Evolutionary conservation across 768 basidiomycete species (phyloP).

Genomic region (Suillus clintonianus): DNA sequence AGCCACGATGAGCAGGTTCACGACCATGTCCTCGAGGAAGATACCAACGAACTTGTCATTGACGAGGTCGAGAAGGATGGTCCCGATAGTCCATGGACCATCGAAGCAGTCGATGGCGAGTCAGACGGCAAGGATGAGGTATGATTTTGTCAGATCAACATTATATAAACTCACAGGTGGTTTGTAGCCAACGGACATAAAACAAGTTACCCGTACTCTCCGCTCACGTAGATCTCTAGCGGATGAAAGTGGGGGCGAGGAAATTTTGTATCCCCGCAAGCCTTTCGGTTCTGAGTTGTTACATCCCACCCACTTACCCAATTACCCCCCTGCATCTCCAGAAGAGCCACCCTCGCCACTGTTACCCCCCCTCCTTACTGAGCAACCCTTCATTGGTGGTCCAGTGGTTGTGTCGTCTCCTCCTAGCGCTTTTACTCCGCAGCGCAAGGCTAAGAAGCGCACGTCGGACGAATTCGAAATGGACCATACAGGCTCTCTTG

Average conservation of each 20-base stretch:
- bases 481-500: conserved; percentile 65
- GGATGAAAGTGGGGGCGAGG: conserved; percentile 88
- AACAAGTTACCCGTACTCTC: conserved; percentile 48
- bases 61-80: conserved; percentile 48
- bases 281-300: conserved; percentile 31
- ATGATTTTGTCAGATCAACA: conserved; percentile 19
- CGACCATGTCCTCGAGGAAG: conserved; percentile 27
- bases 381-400: conserved; percentile 29
- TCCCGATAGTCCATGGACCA: conserved; percentile 86
- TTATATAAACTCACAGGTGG: background rate
- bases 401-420: conserved; percentile 45
- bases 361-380: conserved; percentile 34
- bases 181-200: conserved; percentile 44
- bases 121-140: conserved; percentile 72
- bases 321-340: conserved; percentile 26
- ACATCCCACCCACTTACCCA: conserved; percentile 35
- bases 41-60: conserved; percentile 27
- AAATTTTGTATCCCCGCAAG: conserved; percentile 84
- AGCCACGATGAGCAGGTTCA: conserved; percentile 43
- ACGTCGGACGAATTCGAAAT: conserved; percentile 83
- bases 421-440: conserved; percentile 63
- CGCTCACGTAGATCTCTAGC: conserved; percentile 66
- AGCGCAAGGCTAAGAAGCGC: conserved; percentile 67
- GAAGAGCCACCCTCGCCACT: conserved; percentile 26
- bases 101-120: conserved; percentile 84